A percentile compares a stretch with the other conserved stretches of the same genome.
phyloP scores from a whole-genome alignment of 305 asterid genomes.

The Solanum chacoense region DNA sequence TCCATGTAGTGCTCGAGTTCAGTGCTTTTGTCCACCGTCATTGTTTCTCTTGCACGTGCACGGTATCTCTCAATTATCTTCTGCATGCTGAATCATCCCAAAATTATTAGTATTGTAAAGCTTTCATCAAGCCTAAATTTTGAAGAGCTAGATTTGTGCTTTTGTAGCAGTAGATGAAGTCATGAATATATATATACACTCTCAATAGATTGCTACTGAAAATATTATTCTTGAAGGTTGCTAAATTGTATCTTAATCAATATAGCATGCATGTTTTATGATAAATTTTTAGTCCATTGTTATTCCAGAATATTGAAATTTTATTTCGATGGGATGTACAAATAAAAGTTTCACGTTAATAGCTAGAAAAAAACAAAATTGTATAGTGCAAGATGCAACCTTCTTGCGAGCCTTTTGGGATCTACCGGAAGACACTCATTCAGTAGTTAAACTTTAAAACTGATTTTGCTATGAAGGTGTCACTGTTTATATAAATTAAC shows the following conservation, averaged over 20 bases:
- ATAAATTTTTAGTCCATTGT: too few relatives aligned
- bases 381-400: not conserved
- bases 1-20: constrained; percentile 16
- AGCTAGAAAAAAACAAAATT: not conserved
- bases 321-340: too few relatives aligned
- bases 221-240: not conserved
- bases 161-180: not conserved
- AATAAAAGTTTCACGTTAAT: not conserved
- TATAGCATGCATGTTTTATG: too few relatives aligned
- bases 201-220: not conserved
- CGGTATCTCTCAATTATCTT: constrained; percentile 25
- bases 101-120: not conserved
- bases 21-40: not conserved
- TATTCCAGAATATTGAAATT: too few relatives aligned
- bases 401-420: not conserved
- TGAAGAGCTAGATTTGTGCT: not conserved
- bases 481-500: not conserved
- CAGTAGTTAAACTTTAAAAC: not conserved
- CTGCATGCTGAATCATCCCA: constrained; percentile 25
- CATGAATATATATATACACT: not conserved
- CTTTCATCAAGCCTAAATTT: not conserved
- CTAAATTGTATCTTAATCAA: too few relatives aligned
- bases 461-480: not conserved
- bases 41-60: constrained; percentile 13
- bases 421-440: not conserved